Base-by-base conservation (phyloP, 2,329 filamentous ascomycete species). In the Sporothrix pseudoabietina region DNA sequence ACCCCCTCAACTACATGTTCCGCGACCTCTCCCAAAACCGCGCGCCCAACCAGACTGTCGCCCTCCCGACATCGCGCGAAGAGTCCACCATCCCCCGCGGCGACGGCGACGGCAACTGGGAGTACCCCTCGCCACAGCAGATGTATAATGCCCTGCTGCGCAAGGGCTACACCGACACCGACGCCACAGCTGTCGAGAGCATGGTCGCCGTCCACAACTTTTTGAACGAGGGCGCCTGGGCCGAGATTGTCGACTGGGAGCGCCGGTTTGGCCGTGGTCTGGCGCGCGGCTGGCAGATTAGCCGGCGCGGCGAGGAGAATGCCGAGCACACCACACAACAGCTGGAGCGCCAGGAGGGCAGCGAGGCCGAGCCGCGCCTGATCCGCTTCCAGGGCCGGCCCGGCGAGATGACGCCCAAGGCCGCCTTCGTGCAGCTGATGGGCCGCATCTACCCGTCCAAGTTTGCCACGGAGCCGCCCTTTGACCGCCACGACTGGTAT, bases 181-280 rank as follows among this genome's bases (percentile, higher is more conserved):
- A 97, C 72, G 89, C 94, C 72, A 96, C 95, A 26, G 94, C 94
- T 3, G 94, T 99, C 16, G 94, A 98, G 82, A 91, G 91, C 79
- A 99, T 99, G 96, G 96, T 99, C 6, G 92, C 94, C 0, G 94
- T 98, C 12, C 96, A 99, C 85, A 99, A 99, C 83, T 98, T 98
- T 79, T 83, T 99, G 74, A 99, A 99, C 81, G 96, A 99, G 82
- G 96, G 96, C 76, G 96, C 96, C 8, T 99, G 96, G 96, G 88
- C 89, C 22, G 96, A 99, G 85, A 97, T 99, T 79, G 87, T 96
- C 76, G 92, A 92, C 57, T 98, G 95, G 95, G 96, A 99, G 85
- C 87, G 90, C 72, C 89, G 94, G 71, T 99, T 98, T 80, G 86
- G 88, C 26, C 86, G 87, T 47, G 96, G 96, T 0, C 82, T 98